Evolutionary conservation across 306 rosid species (phyloP).

Genomic region (Quercus mongolica): DNA sequence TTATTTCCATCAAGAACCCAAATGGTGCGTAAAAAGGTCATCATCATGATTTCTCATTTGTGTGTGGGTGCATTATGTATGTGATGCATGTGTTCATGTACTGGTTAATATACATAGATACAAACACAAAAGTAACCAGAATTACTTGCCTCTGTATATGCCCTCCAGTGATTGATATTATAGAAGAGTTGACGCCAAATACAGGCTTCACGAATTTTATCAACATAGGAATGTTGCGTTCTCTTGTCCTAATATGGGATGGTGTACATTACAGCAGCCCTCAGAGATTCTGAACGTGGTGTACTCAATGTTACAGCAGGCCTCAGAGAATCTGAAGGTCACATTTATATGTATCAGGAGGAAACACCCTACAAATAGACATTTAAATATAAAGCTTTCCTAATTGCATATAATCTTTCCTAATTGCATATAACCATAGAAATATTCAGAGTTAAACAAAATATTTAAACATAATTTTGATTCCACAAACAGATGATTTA

Average conservation of each 20-base stretch:
- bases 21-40: neutral
- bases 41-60: neutral
- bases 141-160: slow-evolving; percentile 54
- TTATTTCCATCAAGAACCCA: neutral
- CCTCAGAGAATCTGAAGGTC: slow-evolving; percentile 49
- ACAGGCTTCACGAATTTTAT: slow-evolving; percentile 67
- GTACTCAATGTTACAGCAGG: no score
- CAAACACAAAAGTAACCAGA: neutral
- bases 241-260: slow-evolving; percentile 61
- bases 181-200: slow-evolving; percentile 68
- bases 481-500: neutral
- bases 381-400: neutral
- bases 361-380: slow-evolving; percentile 1
- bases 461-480: neutral
- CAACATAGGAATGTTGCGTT: slow-evolving; percentile 46
- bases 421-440: neutral
- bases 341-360: slow-evolving; percentile 13
- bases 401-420: no score
- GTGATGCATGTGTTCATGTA: neutral
- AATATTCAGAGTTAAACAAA: neutral
- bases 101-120: neutral
- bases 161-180: slow-evolving; percentile 70
- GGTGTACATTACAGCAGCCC: slow-evolving; percentile 71
- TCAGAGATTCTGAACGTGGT: neutral
- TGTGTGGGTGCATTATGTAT: neutral